Conservation (phyloP, 2,329 filamentous ascomycete species). For the Clonostachys chloroleuca region DNA sequence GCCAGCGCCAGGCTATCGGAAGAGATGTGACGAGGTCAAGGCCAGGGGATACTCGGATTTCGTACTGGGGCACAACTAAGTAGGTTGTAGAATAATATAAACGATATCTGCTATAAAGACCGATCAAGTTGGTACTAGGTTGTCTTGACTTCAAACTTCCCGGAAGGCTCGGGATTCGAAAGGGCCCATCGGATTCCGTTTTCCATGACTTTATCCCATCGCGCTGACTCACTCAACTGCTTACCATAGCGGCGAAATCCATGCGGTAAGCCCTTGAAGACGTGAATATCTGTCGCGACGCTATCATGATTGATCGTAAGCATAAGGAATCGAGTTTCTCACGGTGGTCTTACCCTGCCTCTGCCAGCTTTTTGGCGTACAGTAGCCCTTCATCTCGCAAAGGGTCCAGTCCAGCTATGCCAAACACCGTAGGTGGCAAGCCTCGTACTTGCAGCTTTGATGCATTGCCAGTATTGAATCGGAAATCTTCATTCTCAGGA, state of each 20-base stretch:
- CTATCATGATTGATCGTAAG: conserved; percentile 14
- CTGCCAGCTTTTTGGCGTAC: conserved; percentile 34
- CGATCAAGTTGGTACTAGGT: no score
- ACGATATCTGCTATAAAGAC: no score
- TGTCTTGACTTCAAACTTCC: no score
- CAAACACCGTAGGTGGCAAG: conserved; percentile 37
- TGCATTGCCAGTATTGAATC: conserved; percentile 1
- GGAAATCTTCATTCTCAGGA: conserved; percentile 13
- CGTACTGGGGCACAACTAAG: no score
- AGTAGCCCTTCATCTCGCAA: conserved; percentile 43
- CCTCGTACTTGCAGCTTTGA: conserved; percentile 25
- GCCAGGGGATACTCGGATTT: no score
- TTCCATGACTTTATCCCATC: no score
- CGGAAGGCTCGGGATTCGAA: no score
- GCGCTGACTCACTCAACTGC: no score
- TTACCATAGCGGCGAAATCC: conserved; percentile 25
- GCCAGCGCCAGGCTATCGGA: no score
- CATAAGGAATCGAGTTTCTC: background rate
- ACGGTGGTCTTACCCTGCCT: conserved; percentile 29
- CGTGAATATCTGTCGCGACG: conserved; percentile 38
- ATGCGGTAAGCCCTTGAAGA: conserved; percentile 50
- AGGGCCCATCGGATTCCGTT: no score
- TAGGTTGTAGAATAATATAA: no score
- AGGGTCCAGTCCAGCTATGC: conserved; percentile 39
- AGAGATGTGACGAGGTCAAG: no score